Conservation (phyloP, 1,139 yeast species). For the Scheffersomyces stambukii region DNA sequence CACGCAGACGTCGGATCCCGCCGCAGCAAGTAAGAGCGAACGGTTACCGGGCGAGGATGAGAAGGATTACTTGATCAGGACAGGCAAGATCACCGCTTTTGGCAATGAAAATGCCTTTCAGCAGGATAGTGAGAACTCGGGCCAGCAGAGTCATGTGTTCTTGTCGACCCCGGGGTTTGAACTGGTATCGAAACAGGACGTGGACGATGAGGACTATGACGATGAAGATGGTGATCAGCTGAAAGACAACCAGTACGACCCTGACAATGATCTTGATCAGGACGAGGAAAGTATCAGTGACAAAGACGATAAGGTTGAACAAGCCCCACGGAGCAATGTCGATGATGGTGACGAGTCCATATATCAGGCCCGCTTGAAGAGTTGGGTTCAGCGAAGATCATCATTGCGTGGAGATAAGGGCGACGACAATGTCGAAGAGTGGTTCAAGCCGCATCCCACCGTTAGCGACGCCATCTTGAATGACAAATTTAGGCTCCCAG, state of each 20-base stretch:
- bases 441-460: slow-evolving; percentile 74
- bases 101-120: slow-evolving; percentile 63
- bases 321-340: slow-evolving; percentile 23
- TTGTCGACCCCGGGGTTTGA: slow-evolving; percentile 36
- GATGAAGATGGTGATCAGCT: slow-evolving; percentile 5
- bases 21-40: slow-evolving; percentile 15
- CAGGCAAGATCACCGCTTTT: slow-evolving; percentile 93
- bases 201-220: slow-evolving; percentile 9
- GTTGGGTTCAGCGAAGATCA: slow-evolving; percentile 56
- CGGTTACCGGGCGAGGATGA: slow-evolving; percentile 66
- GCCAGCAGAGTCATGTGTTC: slow-evolving; percentile 25
- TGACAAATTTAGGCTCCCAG: slow-evolving; percentile 72
- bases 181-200: slow-evolving; percentile 17
- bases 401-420: slow-evolving; percentile 34
- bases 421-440: slow-evolving; percentile 30
- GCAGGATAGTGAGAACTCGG: slow-evolving; percentile 11
- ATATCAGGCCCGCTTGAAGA: slow-evolving; percentile 54
- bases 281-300: slow-evolving; percentile 5
- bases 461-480: slow-evolving; percentile 72
- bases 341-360: slow-evolving; percentile 79
- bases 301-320: slow-evolving; percentile 9
- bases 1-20: slow-evolving; percentile 1
- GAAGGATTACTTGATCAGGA: slow-evolving; percentile 75
- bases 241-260: slow-evolving; percentile 6
- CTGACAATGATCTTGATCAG: slow-evolving; percentile 6